Evolutionary conservation across 2,329 filamentous ascomycete species (phyloP), one percentile per base, ranked within the genome.

Genomic region (Fusarium tanahbumbuense): DNA sequence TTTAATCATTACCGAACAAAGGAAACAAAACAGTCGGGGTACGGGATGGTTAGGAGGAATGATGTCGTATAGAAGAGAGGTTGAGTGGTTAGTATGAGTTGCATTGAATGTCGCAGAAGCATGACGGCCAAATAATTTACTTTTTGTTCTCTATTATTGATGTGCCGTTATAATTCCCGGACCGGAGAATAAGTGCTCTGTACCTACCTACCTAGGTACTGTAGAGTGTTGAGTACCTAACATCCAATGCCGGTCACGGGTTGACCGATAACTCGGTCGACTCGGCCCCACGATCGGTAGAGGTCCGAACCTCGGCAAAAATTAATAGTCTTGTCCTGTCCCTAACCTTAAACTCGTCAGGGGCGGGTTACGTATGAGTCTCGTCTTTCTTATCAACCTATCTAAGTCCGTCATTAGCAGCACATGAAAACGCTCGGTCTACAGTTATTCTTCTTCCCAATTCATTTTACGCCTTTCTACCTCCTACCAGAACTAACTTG

Each of bases 221-320:
- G 32, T 18, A 34, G 32, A 34, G 16, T 34, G 32, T 34, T 18
- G 32, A n/a, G 32, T 28, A 28, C 11, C 27, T 37, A 23, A 23
- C 22, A 23, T 32, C 30, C 30, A 34, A 34, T 37, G 56, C 46
- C 30, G 67, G 60, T 32, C 66, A 55, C 60, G 62, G 55, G 63
- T 50, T 61, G 60, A 54, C 45, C 37, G 52, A 66, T 56, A 52
- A 53, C 50, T 60, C 45, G 65, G 64, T 56, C 55, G 54, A 63
- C 42, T 70, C 68, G 68, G 68, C 68, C 60, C 68, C 64, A 65
- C 60, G 28, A 16, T 64, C 64, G 37, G 63, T 27, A 45, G 56
- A 28, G 16, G 23, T 45, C 63, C 59, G 70, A 66, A 73, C 70
- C 70, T 73, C 70, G 70, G 70, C 69, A 73, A 71, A 68, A 57